These are phyloP conservation scores for Phialocephala sp. DNA, from an alignment of 2,329 filamentous ascomycete genomes.

Conservation along the genomic window DNA sequence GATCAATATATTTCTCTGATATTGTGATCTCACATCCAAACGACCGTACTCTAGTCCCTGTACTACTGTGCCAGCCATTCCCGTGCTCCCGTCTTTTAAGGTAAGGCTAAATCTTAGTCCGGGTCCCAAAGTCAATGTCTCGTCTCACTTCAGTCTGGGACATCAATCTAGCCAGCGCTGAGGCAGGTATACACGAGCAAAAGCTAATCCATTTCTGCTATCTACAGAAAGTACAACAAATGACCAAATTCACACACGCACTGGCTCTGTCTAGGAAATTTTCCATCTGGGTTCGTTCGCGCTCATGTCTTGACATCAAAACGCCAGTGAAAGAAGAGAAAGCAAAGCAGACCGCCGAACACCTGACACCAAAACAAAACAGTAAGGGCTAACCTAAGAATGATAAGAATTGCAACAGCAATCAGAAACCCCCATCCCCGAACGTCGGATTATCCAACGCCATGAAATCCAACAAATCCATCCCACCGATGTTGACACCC, in stretches of 20 bases:
- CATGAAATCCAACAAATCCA: conserved; percentile 73
- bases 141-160: conserved; percentile 5
- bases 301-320: not conserved
- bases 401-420: not conserved
- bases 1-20: too few relatives aligned
- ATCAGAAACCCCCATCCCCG: conserved; percentile 19
- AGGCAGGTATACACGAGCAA: not conserved
- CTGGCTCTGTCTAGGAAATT: not conserved
- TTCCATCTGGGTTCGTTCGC: not conserved
- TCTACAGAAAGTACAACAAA: not conserved
- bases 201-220: not conserved
- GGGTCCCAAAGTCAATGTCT: not conserved
- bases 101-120: conserved; percentile 1
- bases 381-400: not conserved
- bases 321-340: not conserved
- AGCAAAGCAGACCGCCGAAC: not conserved
- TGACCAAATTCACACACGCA: too few relatives aligned
- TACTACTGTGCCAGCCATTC: too few relatives aligned
- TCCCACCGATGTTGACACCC: conserved; percentile 68
- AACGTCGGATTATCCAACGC: conserved; percentile 55
- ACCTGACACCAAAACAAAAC: not conserved
- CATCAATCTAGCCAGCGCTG: not conserved
- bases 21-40: too few relatives aligned
- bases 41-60: too few relatives aligned
- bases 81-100: too few relatives aligned